Base-by-base conservation (phyloP, 352 stramenopile genomes). In the Globisporangium abappressorium region DNA sequence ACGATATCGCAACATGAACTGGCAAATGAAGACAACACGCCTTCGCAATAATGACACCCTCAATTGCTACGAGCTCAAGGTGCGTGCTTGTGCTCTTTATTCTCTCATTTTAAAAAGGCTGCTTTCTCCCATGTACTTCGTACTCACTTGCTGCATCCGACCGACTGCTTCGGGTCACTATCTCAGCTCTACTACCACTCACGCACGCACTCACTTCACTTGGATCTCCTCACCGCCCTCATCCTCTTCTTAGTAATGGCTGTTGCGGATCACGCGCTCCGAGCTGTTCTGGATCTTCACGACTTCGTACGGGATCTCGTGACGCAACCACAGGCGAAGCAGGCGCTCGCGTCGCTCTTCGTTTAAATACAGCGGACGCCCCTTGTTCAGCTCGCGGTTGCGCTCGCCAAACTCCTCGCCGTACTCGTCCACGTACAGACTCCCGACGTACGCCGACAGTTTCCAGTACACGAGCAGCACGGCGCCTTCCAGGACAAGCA, bases 201-300 rank as follows among this genome's bases (percentile, higher is more conserved):
- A 15, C 55, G 12, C 47, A 9, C 28, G 54, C 46, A 15, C 60
- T 65, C 14, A 26, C 18, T 49, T 12, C 38, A 34, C 33, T 64
- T 8, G 7, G 34, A 54, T 38, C 26, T 36, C 47, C 30, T 34
- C 30, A 34, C 46, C 26, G 15, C 18, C 36, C 41, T 3, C 41
- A 5, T 49, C 5, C 15, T 63, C 28, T 20, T 38, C 18, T 66
- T 82, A 95, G 76, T 95, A 96, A 71, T 94, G 85, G 56, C 88
- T 94, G 64, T 96, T 94, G 69, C 85, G 84, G 49, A 96, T 93
- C 53, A 96, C 84, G 22, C 87, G 85, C 66, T 94, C 87, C n/a
- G 85, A 93, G 72, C 81, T 94, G 72, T 96, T 96, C 71, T 94
- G 86, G 59, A 93, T 94, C 61, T 92, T 90, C 43, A 96, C 88